Conservation (phyloP, 352 stramenopile genomes). For the Phytophthora melonis region DNA sequence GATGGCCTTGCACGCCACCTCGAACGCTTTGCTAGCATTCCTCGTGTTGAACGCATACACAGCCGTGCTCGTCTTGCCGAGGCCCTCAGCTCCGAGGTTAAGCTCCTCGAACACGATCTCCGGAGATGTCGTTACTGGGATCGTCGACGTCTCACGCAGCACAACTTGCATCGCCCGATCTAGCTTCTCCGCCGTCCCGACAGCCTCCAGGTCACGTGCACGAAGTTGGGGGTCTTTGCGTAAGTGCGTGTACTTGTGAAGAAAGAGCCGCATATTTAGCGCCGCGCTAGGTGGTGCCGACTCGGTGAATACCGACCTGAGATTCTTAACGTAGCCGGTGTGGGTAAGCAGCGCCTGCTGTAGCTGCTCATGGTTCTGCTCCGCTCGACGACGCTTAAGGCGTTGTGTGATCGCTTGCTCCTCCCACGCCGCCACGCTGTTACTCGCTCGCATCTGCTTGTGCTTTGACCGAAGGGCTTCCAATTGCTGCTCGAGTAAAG, state of each 20-base stretch:
- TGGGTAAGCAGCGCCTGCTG: conserved; percentile 38
- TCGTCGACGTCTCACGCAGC: conserved; percentile 28
- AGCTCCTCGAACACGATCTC: conserved; percentile 35
- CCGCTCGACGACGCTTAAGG: conserved; percentile 46
- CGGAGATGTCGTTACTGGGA: conserved; percentile 22
- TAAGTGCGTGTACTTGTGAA: conserved; percentile 40
- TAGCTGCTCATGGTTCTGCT: conserved; percentile 37
- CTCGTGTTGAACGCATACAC: conserved; percentile 39
- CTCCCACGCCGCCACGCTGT: conserved; percentile 50
- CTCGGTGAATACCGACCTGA: conserved; percentile 35
- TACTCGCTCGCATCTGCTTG: conserved; percentile 40
- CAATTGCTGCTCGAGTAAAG: conserved; percentile 50
- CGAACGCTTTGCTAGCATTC: conserved; percentile 38
- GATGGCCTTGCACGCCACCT: conserved; percentile 31
- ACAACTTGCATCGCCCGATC: conserved; percentile 42
- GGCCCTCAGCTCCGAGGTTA: conserved; percentile 22
- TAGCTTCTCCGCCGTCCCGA: conserved; percentile 40
- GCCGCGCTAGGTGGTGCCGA: conserved; percentile 33
- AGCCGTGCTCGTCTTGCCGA: conserved; percentile 41
- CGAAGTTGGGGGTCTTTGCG: conserved; percentile 5
- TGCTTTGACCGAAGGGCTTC: conserved; percentile 47
- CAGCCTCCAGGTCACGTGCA: not conserved
- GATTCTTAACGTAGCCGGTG: conserved; percentile 32
- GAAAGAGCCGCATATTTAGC: conserved; percentile 41
- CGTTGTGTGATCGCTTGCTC: conserved; percentile 52